Evolutionary conservation across 2,329 filamentous ascomycete genomes (phyloP), one percentile per base, ranked within the genome.

Genomic region (Trichophyton mentagrophytes): DNA sequence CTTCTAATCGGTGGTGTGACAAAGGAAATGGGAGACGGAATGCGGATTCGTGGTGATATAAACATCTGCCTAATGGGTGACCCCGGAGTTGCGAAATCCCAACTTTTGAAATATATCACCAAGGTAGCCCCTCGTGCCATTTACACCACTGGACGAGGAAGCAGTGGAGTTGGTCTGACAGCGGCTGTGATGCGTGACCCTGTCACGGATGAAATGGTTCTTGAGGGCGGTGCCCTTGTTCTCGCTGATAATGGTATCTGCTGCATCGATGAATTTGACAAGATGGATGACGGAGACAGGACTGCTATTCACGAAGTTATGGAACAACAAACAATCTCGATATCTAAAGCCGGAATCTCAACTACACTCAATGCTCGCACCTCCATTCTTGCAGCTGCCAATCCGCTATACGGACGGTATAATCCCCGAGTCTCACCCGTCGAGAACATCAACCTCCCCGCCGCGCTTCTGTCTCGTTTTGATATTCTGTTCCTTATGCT

Each of bases 61-160:
- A 99, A 99, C 76, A 87, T 99, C 64, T 97, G 93, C 73, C 78
- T 99, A 70, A 99, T 99, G 93, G 93, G 93, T 81, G 93, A 99
- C 70, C 93, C 93, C 72, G 93, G 93, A 89, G 93, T 99, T 71
- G 93, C 93, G 77, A 99, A 99, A 78, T 99, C 93, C 42, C 93
- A 99, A 78, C 79, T 99, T 66, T 82, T 99, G 66, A 97, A 96
- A 77, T 99, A 99, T 74, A 97, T 99, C 71, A 90, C 90, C 66
- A 97, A 99, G 77, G 93, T 99, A 33, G 92, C 93, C 1, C 93
- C 93, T 64, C 89, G 93, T 64, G 91, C 90, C 67, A 86, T 91
- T 58, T 91, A 90, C 74, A 91, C 88, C 1, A 90, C 87, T 62
- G 88, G 88, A 69, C 88, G 89, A 71, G 88, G 88, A 67, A 89